phyloP scores from a whole-genome alignment of 495 filamentous ascomycete genomes.

The Penicillium subrubescens region DNA sequence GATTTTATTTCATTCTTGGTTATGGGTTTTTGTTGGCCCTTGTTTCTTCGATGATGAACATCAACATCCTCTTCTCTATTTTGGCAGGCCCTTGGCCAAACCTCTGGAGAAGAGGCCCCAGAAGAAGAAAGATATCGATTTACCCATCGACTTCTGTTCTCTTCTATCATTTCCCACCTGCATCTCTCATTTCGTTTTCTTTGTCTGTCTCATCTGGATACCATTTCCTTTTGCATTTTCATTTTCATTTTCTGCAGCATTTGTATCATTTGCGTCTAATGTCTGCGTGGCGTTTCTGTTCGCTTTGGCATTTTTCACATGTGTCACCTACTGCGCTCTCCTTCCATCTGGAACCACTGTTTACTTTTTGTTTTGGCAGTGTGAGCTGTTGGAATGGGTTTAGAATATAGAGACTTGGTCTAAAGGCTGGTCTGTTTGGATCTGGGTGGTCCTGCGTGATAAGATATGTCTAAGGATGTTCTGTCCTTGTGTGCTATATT shows the following conservation, averaged over 20 bases:
- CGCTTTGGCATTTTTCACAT: constrained; percentile 12
- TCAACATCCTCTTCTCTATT: background rate
- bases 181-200: constrained; percentile 10
- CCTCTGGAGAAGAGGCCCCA: background rate
- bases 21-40: background rate
- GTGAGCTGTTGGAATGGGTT: background rate
- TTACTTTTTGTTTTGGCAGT: background rate
- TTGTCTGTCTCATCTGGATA: constrained; percentile 27
- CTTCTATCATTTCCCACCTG: constrained; percentile 6
- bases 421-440: constrained; percentile 4
- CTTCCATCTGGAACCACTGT: background rate
- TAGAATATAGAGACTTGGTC: constrained; percentile 16
- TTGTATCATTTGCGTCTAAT: constrained; percentile 18
- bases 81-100: background rate
- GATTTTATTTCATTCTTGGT: constrained; percentile 6
- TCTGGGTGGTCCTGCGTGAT: background rate
- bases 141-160: background rate
- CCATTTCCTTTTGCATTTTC: constrained; percentile 23
- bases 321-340: background rate
- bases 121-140: background rate
- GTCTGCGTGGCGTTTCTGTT: constrained; percentile 9
- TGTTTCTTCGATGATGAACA: background rate
- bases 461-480: background rate
- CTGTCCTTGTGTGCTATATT: constrained; percentile 9
- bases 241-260: constrained; percentile 16